These are phyloP conservation scores for Melaleuca quinquenervia DNA, from an alignment of 345 rosid species.

Conservation along the genomic window DNA sequence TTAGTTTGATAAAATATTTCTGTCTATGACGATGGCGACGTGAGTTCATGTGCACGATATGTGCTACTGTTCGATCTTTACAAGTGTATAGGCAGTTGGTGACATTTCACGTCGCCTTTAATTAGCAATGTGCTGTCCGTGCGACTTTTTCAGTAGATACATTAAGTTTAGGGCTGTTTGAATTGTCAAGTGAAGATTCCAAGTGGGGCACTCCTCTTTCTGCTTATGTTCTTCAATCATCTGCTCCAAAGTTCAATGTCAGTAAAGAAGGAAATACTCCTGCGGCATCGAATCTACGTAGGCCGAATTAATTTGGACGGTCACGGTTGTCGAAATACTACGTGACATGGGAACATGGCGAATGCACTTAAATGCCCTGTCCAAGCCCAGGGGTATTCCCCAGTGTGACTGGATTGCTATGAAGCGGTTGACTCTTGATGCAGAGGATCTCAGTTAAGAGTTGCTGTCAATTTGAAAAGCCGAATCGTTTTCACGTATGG, in stretches of 20 bases:
- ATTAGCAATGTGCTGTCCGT: background rate
- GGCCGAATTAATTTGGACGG: background rate
- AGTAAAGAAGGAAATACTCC: background rate
- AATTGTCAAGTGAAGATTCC: background rate
- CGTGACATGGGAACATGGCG: background rate
- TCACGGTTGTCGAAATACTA: background rate
- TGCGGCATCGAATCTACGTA: too few relatives aligned
- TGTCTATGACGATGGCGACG: background rate
- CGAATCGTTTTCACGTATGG: background rate
- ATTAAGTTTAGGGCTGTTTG: background rate
- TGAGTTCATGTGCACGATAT: background rate
- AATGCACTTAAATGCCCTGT: background rate
- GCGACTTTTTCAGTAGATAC: background rate
- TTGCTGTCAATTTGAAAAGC: background rate
- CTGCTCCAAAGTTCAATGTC: background rate
- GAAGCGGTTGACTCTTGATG: background rate
- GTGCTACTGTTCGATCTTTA: background rate
- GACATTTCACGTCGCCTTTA: background rate
- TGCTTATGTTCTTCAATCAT: background rate
- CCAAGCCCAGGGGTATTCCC: background rate
- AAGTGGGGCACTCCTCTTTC: background rate
- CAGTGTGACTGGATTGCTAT: background rate
- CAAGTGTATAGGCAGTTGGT: background rate
- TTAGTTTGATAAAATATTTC: background rate
- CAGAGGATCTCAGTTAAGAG: background rate